Evolutionary conservation across 164 flowering plant species (phyloP), one percentile per base, ranked within the genome.

Genomic region (Chloranthus sessilifolius): DNA sequence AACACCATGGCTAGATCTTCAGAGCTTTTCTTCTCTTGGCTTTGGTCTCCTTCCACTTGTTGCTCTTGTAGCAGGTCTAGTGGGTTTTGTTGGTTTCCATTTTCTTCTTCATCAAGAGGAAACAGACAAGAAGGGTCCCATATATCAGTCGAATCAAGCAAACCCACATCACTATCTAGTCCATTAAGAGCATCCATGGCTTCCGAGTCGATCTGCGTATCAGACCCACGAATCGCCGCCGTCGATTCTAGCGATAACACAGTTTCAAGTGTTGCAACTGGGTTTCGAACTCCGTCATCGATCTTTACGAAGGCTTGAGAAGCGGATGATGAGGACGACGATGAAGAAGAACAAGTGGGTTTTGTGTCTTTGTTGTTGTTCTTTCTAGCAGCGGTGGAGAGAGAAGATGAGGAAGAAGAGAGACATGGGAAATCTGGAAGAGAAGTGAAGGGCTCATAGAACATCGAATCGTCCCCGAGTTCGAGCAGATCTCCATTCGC

Each of bases 401-500:
- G 77, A 0, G 81, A 60, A 0, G 82, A 81, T 0, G 92, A 80
- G 0, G 96, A 70, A 0, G 90, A 80, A 1, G 95, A 85, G 73
- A 92, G 74, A 85, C 94, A 85, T 12, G 90, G 86, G 33, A 88
- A 88, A 46, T 88, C 85, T 0, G 90, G 88, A 0, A 92, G 70
- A 1, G 90, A 63, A 20, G 94, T 88, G 63, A 83, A 77, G 16
- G 74, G 85, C 6, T 22, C 65, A 57, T 72, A 75, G 56, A 79
- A 80, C 9, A 79, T 60, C 1, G 77, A 59, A 7, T 58, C 42
- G 34, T 73, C 77, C 17, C 63, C 45, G 0, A 55, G 68, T 57
- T 47, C 68, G 17, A 68, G 45, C 5, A 70, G 57, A 43, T 66
- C 29, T 14, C 43, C 9, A 19, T 23, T 30, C 23, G 16, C 39